phyloP scores from a whole-genome alignment of 2,329 filamentous ascomycete species.

The Aureobasidium sp. region DNA sequence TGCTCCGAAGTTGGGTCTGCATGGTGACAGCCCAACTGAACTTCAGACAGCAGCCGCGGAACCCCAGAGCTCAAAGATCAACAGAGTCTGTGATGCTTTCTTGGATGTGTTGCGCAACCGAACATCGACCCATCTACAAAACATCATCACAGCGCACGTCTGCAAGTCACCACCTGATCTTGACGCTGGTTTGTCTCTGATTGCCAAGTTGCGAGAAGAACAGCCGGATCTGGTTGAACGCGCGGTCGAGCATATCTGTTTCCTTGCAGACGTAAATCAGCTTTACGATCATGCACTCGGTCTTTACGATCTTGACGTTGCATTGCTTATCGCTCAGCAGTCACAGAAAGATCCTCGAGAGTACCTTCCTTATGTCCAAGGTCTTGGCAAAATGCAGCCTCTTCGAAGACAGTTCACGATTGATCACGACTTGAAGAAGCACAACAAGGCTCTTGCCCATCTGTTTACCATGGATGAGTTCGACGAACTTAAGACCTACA shows the following conservation, averaged over 20 bases:
- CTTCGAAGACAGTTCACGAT: slow-evolving; percentile 72
- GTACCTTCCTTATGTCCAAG: slow-evolving; percentile 89
- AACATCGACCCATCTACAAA: slow-evolving; percentile 64
- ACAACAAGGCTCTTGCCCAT: slow-evolving; percentile 67
- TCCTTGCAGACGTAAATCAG: slow-evolving; percentile 85
- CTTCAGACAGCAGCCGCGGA: neutral
- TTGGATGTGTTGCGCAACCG: slow-evolving; percentile 56
- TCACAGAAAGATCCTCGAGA: slow-evolving; percentile 92
- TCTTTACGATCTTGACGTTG: slow-evolving; percentile 83
- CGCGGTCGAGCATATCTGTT: slow-evolving; percentile 94
- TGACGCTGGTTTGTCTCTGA: slow-evolving; percentile 71
- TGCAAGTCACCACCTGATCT: slow-evolving; percentile 89
- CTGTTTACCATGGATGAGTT: slow-evolving; percentile 67
- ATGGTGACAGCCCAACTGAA: slow-evolving; percentile 7
- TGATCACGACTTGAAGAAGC: slow-evolving; percentile 75
- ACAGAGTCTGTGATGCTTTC: slow-evolving; percentile 79
- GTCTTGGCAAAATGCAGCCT: slow-evolving; percentile 64
- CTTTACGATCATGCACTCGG: slow-evolving; percentile 87
- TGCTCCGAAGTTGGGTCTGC: slow-evolving; percentile 21
- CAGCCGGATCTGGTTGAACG: slow-evolving; percentile 68
- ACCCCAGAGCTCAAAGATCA: slow-evolving; percentile 55
- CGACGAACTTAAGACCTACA: slow-evolving; percentile 69
- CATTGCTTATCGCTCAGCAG: slow-evolving; percentile 85
- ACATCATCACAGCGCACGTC: slow-evolving; percentile 87
- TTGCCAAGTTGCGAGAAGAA: slow-evolving; percentile 61